These are phyloP conservation scores for Candida cerambycidarum DNA, from an alignment of 805 yeast species.

Conservation along the genomic window DNA sequence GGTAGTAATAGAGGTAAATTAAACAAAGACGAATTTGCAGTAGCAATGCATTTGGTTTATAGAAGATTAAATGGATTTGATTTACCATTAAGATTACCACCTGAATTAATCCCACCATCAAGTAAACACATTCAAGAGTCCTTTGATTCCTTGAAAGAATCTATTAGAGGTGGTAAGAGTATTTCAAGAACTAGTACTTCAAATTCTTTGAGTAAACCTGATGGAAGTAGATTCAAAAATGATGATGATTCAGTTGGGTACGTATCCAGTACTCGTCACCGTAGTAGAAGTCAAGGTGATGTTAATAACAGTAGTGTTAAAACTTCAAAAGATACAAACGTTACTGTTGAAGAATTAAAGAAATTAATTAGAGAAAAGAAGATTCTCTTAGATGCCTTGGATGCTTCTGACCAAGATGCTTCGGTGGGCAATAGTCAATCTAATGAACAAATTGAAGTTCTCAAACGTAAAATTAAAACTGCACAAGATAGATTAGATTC, in stretches of 20 bases:
- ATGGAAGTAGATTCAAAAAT: conserved; percentile 53
- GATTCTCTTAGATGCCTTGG: conserved; percentile 67
- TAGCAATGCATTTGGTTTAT: conserved; percentile 96
- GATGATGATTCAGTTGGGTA: conserved; percentile 71
- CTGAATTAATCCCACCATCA: conserved; percentile 87
- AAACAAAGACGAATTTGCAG: conserved; percentile 87
- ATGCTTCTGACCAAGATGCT: conserved; percentile 58
- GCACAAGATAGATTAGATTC: conserved; percentile 40
- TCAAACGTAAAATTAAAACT: conserved; percentile 60
- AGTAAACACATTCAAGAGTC: conserved; percentile 70
- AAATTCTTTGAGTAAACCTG: conserved; percentile 22
- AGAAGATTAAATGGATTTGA: conserved; percentile 85
- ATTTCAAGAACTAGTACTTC: conserved; percentile 20
- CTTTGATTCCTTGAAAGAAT: conserved; percentile 67
- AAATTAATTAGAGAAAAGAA: conserved; percentile 71
- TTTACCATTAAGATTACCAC: conserved; percentile 80
- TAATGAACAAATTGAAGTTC: conserved; percentile 56
- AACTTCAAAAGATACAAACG: conserved; percentile 30
- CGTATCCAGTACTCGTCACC: conserved; percentile 65
- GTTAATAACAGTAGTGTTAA: conserved; percentile 16
- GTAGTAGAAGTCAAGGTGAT: conserved; percentile 31
- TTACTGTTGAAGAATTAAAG: conserved; percentile 55
- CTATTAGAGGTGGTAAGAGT: conserved; percentile 44
- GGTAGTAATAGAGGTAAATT: conserved; percentile 78
- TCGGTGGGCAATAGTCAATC: conserved; percentile 25